Evolutionary conservation across 768 basidiomycete species (phyloP), one percentile per base, ranked within the genome.

Genomic region (Lactarius vividus): DNA sequence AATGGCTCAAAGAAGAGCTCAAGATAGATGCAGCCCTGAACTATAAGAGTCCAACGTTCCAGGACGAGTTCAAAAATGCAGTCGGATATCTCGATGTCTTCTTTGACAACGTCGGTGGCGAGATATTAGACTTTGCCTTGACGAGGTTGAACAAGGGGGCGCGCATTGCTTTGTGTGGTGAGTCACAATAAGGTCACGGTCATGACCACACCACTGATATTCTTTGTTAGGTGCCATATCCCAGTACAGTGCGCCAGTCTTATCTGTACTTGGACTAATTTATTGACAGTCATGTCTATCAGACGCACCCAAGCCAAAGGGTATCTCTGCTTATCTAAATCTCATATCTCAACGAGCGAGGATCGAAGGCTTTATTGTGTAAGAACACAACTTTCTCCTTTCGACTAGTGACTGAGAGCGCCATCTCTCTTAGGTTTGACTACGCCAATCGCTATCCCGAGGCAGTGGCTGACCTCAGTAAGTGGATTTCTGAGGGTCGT

Each of bases 311-410:
- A 83, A 81, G 65, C 88, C 91, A 1, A 83, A 81, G 65, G 91
- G 91, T 15, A 79, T 96, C 16, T 78, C 83, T 65, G 82, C 83
- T 59, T 94, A 92, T 72, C 69, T 82, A 40, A 85, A 79, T 63
- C 78, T 97, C 62, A 95, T 97, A 69, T 72, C 83, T 0, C 88
- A 89, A 73, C 84, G 94, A 49, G 92, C 91, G 18, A 88, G 80
- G 49, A 85, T 98, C 1, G 80, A 91, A 73, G 96, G 96, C 8
- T 97, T 94, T 77, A 79, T 96, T 71, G 83, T 92, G 88, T 90
- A 73, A 57, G 86, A 73, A 15, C 16, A 18, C 7, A 9, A 54
- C 10, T 46, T 26, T 4, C 26, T 3, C 15, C 4, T 39, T 39
- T 52, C 29, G 63, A 42, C 33, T 28, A 29, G 53, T 37, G 13